Conservation (phyloP, 2,329 filamentous ascomycete species). For the Xylariaceae sp. region DNA sequence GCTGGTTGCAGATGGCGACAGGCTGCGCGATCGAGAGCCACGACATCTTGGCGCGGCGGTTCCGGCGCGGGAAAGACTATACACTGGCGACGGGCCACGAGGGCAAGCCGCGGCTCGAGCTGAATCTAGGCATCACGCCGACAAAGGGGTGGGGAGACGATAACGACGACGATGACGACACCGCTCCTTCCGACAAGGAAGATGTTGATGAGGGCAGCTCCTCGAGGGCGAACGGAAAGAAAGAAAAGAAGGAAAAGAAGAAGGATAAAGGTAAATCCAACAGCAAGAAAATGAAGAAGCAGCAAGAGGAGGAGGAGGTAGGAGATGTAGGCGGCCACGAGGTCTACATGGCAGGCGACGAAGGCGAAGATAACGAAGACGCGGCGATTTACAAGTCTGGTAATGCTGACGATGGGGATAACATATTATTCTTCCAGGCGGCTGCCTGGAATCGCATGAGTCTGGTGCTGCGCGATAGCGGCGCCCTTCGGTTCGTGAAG, state of each 20-base stretch:
- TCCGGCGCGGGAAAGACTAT: constrained; percentile 87
- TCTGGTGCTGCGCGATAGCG: constrained; percentile 85
- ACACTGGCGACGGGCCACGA: constrained; percentile 88
- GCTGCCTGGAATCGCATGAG: constrained; percentile 88
- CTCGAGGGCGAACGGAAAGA: constrained; percentile 43
- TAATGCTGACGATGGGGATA: constrained; percentile 78
- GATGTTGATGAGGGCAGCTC: constrained; percentile 49
- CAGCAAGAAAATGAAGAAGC: constrained; percentile 40
- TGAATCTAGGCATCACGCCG: constrained; percentile 87
- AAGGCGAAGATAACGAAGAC: constrained; percentile 68
- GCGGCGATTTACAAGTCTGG: constrained; percentile 86
- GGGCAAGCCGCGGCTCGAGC: constrained; percentile 78
- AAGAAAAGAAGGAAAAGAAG: constrained; percentile 42
- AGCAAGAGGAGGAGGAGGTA: constrained; percentile 44
- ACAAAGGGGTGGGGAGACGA: constrained; percentile 83
- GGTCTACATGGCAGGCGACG: constrained; percentile 92
- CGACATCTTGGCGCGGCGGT: constrained; percentile 82
- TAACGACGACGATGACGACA: constrained; percentile 58
- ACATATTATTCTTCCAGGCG: constrained; percentile 68
- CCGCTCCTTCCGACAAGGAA: constrained; percentile 52
- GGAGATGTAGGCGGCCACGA: constrained; percentile 77
- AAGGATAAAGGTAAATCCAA: constrained; percentile 40
- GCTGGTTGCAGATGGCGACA: constrained; percentile 87
- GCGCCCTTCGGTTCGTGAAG: constrained; percentile 91
- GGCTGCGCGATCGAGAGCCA: constrained; percentile 74